phyloP scores from a whole-genome alignment of 2,329 filamentous ascomycete species.

The Xenoacremonium recifei region DNA sequence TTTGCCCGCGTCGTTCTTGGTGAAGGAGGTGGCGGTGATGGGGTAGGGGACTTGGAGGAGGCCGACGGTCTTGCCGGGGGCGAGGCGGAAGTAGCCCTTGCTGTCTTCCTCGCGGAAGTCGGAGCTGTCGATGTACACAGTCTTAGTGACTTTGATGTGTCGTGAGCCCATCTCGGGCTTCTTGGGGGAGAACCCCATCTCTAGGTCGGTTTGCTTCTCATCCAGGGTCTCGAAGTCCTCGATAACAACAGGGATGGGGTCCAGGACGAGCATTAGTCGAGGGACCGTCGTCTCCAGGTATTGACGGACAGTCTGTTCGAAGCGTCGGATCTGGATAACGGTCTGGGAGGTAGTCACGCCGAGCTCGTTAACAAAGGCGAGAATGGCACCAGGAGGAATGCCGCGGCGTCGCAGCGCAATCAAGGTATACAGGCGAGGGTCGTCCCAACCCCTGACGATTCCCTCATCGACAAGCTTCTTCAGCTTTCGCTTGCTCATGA shows the following conservation, averaged over 20 bases:
- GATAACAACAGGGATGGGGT: slow-evolving; percentile 80
- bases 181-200: slow-evolving; percentile 81
- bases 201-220: slow-evolving; percentile 42
- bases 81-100: slow-evolving; percentile 76
- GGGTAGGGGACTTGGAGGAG: slow-evolving; percentile 70
- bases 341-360: slow-evolving; percentile 82
- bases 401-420: slow-evolving; percentile 81
- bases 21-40: slow-evolving; percentile 68
- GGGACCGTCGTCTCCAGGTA: slow-evolving; percentile 89
- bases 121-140: slow-evolving; percentile 79
- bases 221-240: slow-evolving; percentile 61
- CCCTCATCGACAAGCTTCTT: slow-evolving; percentile 73
- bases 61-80: slow-evolving; percentile 74
- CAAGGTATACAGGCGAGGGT: slow-evolving; percentile 85
- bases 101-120: slow-evolving; percentile 77
- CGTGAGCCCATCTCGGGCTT: slow-evolving; percentile 65
- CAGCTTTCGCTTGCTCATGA: slow-evolving; percentile 84
- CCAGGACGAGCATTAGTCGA: slow-evolving; percentile 83
- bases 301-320: slow-evolving; percentile 80
- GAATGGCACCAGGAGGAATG: slow-evolving; percentile 82
- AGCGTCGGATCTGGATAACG: slow-evolving; percentile 76
- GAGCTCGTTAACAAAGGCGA: slow-evolving; percentile 87
- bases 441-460: slow-evolving; percentile 86
- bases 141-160: slow-evolving; percentile 66
- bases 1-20: slow-evolving; percentile 63